Conservation (phyloP, 169 alveolate species). For the Theileria annulata region DNA sequence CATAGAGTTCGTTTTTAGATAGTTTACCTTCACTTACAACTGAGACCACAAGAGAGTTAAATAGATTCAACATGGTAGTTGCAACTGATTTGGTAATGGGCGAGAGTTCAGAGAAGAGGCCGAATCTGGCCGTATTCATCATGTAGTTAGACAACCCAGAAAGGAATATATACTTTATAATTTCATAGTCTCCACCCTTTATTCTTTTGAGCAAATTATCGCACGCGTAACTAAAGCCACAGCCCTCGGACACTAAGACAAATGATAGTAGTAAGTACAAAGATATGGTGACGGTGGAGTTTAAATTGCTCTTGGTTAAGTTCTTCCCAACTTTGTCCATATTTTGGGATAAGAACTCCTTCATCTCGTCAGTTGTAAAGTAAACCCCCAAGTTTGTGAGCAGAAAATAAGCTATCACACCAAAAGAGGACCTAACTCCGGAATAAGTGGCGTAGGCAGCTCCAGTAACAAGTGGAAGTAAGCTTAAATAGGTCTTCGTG, state of each 20-base stretch:
- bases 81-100: slow-evolving; percentile 83
- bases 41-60: slow-evolving; percentile 65
- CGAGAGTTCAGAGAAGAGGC: slow-evolving; percentile 68
- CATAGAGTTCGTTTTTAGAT: slow-evolving; percentile 69
- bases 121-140: slow-evolving; percentile 69
- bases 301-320: slow-evolving; percentile 38
- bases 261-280: slow-evolving; percentile 63
- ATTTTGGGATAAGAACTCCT: slow-evolving; percentile 69
- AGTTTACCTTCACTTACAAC: slow-evolving; percentile 68
- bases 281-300: slow-evolving; percentile 65
- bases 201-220: slow-evolving; percentile 22
- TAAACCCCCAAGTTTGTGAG: slow-evolving; percentile 66
- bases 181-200: slow-evolving; percentile 11
- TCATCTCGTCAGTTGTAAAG: slow-evolving; percentile 70
- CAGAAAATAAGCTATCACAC: slow-evolving; percentile 65
- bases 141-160: slow-evolving; percentile 70
- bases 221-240: slow-evolving; percentile 29
- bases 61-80: slow-evolving; percentile 74
- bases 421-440: slow-evolving; percentile 15
- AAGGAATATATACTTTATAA: slow-evolving; percentile 56
- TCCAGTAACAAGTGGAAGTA: slow-evolving; percentile 76
- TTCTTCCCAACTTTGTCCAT: slow-evolving; percentile 68
- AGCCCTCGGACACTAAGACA: slow-evolving; percentile 48
- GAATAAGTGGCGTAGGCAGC: slow-evolving; percentile 70
- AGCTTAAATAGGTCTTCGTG: slow-evolving; percentile 69